phyloP scores from a whole-genome alignment of 257 asterid species.

The Cynanchum wilfordii region DNA sequence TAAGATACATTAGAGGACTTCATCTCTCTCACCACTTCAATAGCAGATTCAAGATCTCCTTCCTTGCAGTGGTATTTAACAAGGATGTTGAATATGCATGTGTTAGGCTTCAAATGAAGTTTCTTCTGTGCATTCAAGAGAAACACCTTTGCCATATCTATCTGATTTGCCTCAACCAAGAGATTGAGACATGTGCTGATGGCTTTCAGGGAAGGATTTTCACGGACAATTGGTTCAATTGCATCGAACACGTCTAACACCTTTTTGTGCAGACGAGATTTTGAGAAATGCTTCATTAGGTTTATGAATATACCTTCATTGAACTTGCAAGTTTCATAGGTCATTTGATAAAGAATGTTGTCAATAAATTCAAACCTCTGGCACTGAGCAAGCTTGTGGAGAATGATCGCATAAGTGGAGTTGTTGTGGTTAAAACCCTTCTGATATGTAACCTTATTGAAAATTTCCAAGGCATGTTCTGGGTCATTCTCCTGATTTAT shows the following conservation, averaged over 20 bases:
- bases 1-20: conserved; percentile 48
- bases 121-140: conserved; percentile 50
- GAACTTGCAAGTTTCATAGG: conserved; percentile 83
- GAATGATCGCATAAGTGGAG: conserved; percentile 68
- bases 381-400: conserved; percentile 67
- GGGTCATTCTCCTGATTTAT: conserved; percentile 62
- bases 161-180: conserved; percentile 60
- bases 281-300: conserved; percentile 89
- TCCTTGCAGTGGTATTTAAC: conserved; percentile 76
- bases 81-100: conserved; percentile 88
- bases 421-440: conserved; percentile 74
- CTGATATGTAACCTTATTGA: conserved; percentile 58
- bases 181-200: conserved; percentile 87
- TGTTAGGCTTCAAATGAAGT: conserved; percentile 63
- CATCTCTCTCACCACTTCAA: conserved; percentile 74
- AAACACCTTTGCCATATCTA: conserved; percentile 62
- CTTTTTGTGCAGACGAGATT: conserved; percentile 54
- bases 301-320: conserved; percentile 75
- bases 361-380: conserved; percentile 54
- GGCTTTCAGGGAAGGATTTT: conserved; percentile 80
- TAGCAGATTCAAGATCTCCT: conserved; percentile 64
- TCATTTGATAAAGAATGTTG: conserved; percentile 72
- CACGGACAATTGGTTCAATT: conserved; percentile 54
- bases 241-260: conserved; percentile 68
- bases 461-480: conserved; percentile 52